Percentiles rank a stretch among this genome's conserved stretches.
phyloP scores from a whole-genome alignment of 176 grass and related monocot species.

The Oryza glaberrima region DNA sequence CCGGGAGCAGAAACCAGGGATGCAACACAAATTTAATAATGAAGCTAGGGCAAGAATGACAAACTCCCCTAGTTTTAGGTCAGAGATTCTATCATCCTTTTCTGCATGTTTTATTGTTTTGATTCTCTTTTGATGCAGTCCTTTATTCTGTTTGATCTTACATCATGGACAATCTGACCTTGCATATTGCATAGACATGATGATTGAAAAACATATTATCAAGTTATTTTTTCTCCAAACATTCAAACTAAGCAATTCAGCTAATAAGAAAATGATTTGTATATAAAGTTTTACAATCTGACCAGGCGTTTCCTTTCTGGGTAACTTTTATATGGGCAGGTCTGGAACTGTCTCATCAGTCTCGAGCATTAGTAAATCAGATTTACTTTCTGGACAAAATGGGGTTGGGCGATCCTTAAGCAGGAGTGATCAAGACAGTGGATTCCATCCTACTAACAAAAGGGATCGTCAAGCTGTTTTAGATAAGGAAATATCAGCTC shows the following conservation, averaged over 20 bases:
- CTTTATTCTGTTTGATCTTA: constrained; percentile 22
- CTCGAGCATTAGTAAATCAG: constrained; percentile 55
- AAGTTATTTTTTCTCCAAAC: constrained; percentile 23
- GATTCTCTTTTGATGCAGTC: constrained; percentile 41
- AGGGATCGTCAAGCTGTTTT: constrained; percentile 63
- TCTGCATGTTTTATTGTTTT: constrained; percentile 33
- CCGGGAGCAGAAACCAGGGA: constrained; percentile 67
- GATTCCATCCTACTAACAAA: constrained; percentile 65
- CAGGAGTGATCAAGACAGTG: constrained; percentile 68
- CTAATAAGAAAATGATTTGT: constrained; percentile 23
- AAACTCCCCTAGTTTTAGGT: constrained; percentile 72
- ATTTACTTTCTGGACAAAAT: constrained; percentile 73
- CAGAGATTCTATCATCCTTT: constrained; percentile 29
- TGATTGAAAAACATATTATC: constrained; percentile 23
- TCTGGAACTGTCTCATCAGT: constrained; percentile 55
- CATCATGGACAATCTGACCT: constrained; percentile 1
- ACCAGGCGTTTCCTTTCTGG: constrained; percentile 9
- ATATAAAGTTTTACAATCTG: constrained; percentile 3
- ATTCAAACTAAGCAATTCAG: constrained; percentile 32
- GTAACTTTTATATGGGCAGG: constrained; percentile 49
- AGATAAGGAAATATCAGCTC: constrained; percentile 56
- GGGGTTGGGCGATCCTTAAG: constrained; percentile 56
- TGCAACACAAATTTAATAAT: constrained; percentile 64
- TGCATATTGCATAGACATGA: background rate
- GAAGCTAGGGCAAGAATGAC: constrained; percentile 60